Conservation (phyloP, 257 asterid genomes). For the Petunia secreta region DNA sequence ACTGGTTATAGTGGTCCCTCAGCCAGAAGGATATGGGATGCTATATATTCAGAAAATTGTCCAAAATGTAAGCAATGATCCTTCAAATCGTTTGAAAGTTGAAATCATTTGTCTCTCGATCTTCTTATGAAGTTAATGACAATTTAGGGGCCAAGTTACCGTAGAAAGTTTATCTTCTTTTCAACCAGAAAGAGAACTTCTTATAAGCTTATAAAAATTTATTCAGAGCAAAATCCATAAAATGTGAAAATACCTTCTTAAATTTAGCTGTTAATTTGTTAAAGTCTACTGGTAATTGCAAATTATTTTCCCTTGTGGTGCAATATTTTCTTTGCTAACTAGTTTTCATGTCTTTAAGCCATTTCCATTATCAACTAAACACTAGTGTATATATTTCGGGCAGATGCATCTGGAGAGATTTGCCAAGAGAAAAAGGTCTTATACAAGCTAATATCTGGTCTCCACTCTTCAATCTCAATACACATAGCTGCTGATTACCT, state of each 20-base stretch:
- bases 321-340: not conserved
- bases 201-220: not conserved
- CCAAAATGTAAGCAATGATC: constrained; percentile 69
- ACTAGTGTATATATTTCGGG: constrained; percentile 31
- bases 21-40: constrained; percentile 96
- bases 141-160: no score
- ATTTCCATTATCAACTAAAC: constrained; percentile 1
- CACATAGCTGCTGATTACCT: constrained; percentile 88
- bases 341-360: not conserved
- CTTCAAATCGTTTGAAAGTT: constrained; percentile 23
- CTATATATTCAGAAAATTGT: constrained; percentile 86
- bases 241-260: not conserved
- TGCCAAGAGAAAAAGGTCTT: constrained; percentile 85
- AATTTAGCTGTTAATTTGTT: not conserved
- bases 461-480: constrained; percentile 87
- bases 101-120: not conserved
- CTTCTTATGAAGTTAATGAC: no score
- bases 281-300: not conserved
- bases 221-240: not conserved
- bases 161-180: no score
- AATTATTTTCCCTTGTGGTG: constrained; percentile 1
- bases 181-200: not conserved
- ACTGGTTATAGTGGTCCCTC: constrained; percentile 95
- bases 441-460: constrained; percentile 90
- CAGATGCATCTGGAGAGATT: constrained; percentile 83